Evolutionary conservation across 441 rosid genomes (phyloP).

Genomic region (Pelargonium australe): DNA sequence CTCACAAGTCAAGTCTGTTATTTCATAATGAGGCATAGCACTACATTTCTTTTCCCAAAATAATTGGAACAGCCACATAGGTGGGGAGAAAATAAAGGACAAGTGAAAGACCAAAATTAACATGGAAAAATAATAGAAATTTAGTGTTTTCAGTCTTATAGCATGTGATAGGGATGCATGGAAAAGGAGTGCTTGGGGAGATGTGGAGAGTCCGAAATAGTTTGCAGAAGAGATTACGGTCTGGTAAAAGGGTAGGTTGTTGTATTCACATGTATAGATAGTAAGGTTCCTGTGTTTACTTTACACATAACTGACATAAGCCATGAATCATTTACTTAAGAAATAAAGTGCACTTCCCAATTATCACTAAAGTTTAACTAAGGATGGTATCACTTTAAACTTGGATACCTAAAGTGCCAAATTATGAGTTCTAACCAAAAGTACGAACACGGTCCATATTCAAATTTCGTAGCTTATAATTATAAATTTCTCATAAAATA

Average conservation of each 20-base stretch:
- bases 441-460: background rate
- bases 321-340: background rate
- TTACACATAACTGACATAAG: background rate
- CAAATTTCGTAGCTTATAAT: background rate
- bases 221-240: background rate
- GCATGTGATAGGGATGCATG: background rate
- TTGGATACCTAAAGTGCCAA: background rate
- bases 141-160: background rate
- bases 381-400: background rate
- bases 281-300: background rate
- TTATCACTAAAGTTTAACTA: background rate
- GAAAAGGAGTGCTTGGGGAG: background rate
- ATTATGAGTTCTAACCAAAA: background rate
- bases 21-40: background rate
- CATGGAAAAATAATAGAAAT: no score
- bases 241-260: background rate
- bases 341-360: background rate
- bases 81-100: background rate
- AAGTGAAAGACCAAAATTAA: background rate
- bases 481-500: background rate
- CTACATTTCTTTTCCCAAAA: background rate
- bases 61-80: background rate
- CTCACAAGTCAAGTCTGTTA: background rate
- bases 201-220: background rate
- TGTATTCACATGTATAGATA: background rate